Evolutionary conservation across 768 basidiomycete species (phyloP).

Genomic region (Mrakia hoshinonis): DNA sequence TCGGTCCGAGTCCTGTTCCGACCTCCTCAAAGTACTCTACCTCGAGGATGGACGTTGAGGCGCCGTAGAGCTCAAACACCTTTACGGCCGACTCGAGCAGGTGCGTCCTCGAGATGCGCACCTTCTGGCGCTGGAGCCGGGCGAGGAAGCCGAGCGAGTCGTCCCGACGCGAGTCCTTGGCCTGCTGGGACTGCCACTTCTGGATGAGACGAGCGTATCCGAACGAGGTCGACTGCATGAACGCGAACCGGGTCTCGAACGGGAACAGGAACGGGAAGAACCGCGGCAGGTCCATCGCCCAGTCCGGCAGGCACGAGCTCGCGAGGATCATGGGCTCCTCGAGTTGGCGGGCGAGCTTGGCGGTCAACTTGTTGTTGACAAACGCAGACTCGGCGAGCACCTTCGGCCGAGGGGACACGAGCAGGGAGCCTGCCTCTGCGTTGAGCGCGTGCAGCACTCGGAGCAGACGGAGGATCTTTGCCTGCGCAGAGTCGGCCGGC

Average conservation of each 20-base stretch:
- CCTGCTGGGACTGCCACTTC: constrained; percentile 87
- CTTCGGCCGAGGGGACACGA: background rate
- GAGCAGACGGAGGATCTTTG: constrained; percentile 82
- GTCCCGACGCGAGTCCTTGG: constrained; percentile 60
- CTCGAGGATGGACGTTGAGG: constrained; percentile 84
- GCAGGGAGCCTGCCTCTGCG: constrained; percentile 42
- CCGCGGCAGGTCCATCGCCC: constrained; percentile 90
- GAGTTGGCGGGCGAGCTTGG: constrained; percentile 91
- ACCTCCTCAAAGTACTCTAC: constrained; percentile 99
- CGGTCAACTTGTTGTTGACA: constrained; percentile 94
- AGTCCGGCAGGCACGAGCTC: constrained; percentile 91
- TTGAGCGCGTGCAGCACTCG: constrained; percentile 79
- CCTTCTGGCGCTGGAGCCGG: constrained; percentile 87
- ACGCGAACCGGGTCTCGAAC: constrained; percentile 92
- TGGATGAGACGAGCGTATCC: constrained; percentile 91
- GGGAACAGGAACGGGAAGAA: constrained; percentile 99
- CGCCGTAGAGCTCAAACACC: constrained; percentile 83
- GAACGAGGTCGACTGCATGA: constrained; percentile 94
- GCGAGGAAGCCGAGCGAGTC: constrained; percentile 89
- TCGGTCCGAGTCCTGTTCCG: constrained; percentile 93
- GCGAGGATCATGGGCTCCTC: constrained; percentile 99
- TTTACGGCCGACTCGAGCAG: constrained; percentile 93
- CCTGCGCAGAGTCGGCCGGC: constrained; percentile 71
- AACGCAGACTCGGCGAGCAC: constrained; percentile 69
- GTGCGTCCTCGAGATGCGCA: constrained; percentile 88